Evolutionary conservation across 805 yeast species (phyloP), one percentile per base, ranked within the genome.

Genomic region (Zygosaccharomyces siamensis): DNA sequence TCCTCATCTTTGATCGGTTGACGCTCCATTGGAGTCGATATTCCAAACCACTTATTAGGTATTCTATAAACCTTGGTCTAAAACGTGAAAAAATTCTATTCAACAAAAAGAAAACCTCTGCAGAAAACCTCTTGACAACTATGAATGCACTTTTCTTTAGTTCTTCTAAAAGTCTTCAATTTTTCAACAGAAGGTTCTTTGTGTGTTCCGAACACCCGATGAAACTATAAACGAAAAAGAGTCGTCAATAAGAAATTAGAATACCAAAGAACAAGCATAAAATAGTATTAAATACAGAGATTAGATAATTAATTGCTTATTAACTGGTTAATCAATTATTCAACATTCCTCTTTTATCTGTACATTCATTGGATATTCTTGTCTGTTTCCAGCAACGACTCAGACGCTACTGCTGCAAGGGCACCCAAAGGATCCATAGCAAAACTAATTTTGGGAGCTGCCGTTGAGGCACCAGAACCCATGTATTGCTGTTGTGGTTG

Each of bases 381-480:
- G 36, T 30, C 44, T 5, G 49, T 41, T 4, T 58, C 47, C 23
- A 49, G 39, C 24, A 55, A 39, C 8, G 55, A 45, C 8, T 68
- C 67, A 3, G 72, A 68, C 7, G 72, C 72, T 7, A 68, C 61
- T 1, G 72, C 72, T 2, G 72, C 72, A 11, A 68, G 51, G 2
- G 70, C 71, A 27, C 70, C 70, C 37, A 68, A 44, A 5, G 72
- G 72, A 45, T 68, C 70, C 45, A 58, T 60, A 7, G 65, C 60
- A 45, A 66, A 66, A 43, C 63, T 63, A 46, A 55, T 45, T 36
- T 46, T 51, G 6, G 50, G 32, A 6, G 50, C 27, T 4, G 40
- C 28, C 3, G 45, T 20, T 36, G 45, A 27, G 8, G 36, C 21
- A 31, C 36, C 14, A 10, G 32, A 8, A 8, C 30, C n/a, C 23